These are phyloP conservation scores for Hypericum androsaemum DNA, from an alignment of 345 rosid genomes.

Conservation along the genomic window DNA sequence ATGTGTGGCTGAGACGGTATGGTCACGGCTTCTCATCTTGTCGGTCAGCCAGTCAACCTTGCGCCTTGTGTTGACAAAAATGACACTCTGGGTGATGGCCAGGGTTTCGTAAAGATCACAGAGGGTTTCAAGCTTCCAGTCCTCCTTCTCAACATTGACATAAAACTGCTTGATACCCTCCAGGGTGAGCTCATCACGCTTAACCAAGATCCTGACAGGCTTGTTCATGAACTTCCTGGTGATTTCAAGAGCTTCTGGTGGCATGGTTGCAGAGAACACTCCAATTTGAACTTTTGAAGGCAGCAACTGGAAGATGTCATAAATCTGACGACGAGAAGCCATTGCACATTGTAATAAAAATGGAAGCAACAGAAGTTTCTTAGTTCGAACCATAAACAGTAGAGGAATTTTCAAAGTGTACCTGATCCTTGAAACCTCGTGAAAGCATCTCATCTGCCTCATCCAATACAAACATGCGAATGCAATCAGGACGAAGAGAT, in stretches of 20 bases:
- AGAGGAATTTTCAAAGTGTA: constrained; percentile 7
- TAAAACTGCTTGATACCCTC: constrained; percentile 25
- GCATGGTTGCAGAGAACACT: constrained; percentile 26
- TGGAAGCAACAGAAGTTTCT: not conserved
- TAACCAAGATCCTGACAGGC: constrained; percentile 27
- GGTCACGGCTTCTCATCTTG: constrained; percentile 26
- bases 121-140: not conserved
- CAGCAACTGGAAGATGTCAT: constrained; percentile 25
- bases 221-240: constrained; percentile 28
- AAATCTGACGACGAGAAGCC: constrained; percentile 13
- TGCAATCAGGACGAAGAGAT: constrained; percentile 68
- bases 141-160: constrained; percentile 19
- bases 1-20: constrained; percentile 16
- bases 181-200: constrained; percentile 27
- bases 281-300: constrained; percentile 23
- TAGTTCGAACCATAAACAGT: not conserved
- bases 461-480: constrained; percentile 81
- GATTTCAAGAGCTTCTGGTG: constrained; percentile 26
- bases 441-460: constrained; percentile 99
- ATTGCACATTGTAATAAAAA: not conserved
- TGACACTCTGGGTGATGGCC: constrained; percentile 25
- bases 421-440: constrained; percentile 94
- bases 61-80: constrained; percentile 26
- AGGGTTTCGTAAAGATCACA: constrained; percentile 15
- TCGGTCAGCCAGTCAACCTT: constrained; percentile 28